Percentiles rank a stretch among this genome's conserved stretches.
These are phyloP conservation scores for Mycena maculata DNA, from an alignment of 768 basidiomycete genomes.

Conservation along the genomic window DNA sequence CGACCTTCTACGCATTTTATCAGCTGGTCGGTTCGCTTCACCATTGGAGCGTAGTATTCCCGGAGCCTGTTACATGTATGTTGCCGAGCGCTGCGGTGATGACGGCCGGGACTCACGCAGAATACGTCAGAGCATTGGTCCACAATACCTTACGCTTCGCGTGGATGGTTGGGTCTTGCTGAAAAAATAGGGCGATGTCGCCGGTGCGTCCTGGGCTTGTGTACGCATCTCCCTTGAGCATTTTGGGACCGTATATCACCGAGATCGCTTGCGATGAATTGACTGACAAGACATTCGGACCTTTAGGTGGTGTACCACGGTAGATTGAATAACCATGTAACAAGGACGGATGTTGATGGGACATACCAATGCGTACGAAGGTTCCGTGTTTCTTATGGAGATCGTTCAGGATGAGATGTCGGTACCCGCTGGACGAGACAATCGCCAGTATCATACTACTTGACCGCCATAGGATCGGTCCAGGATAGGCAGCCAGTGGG, in stretches of 20 bases:
- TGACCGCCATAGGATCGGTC: conserved; percentile 41
- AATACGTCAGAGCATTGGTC: not conserved
- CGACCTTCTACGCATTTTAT: not conserved
- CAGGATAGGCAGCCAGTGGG: conserved; percentile 48
- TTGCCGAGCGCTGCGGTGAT: no score
- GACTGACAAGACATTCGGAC: not conserved
- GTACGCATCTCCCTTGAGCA: not conserved
- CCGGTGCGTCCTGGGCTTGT: not conserved
- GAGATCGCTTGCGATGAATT: not conserved
- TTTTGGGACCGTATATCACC: not conserved
- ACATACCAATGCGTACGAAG: conserved; percentile 45
- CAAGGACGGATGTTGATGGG: no score
- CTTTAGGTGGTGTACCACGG: not conserved
- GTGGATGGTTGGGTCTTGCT: not conserved
- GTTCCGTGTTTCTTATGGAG: conserved; percentile 46
- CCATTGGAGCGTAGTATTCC: not conserved
- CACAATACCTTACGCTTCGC: not conserved
- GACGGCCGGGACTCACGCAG: not conserved
- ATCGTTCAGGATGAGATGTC: conserved; percentile 35
- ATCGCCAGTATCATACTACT: conserved; percentile 38
- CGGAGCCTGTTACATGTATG: not conserved
- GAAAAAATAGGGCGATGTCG: not conserved
- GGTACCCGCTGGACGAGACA: conserved; percentile 32
- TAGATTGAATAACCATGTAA: not conserved
- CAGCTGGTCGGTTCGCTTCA: not conserved